Base-by-base conservation (phyloP, 768 basidiomycete genomes). In the Russula sp. region DNA sequence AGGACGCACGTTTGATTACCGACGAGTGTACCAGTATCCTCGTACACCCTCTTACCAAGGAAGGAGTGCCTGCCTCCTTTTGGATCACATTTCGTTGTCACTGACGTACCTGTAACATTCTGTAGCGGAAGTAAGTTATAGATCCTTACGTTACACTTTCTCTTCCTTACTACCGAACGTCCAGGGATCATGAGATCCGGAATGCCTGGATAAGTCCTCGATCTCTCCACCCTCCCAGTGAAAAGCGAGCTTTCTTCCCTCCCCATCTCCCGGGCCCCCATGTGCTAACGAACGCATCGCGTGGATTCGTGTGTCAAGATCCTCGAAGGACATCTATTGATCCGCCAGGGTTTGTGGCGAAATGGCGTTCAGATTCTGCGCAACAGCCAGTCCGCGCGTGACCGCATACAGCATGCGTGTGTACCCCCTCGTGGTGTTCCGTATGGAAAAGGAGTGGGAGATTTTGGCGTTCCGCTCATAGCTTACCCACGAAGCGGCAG, bases 181-280 rank as follows among this genome's bases (percentile, higher is more conserved):
- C 9, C 64, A 89, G 86, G 61, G 89, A 91, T 70, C 89, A 91
- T 66, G 83, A 87, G 68, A 63, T 74, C n/a, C 83, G 89, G 4
- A 78, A 74, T 27, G 84, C 88, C 1, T 91, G 89, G 89, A 80
- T 91, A 16, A 89, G 89, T 0, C 82, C 77, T 91, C 22, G 84
- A 90, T 69, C 78, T 89, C 7, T 76, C 80, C 10, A 72, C 66
- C 7, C 78, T 91, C 20, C 83, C 84, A 0, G 61, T 83, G n/a
- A 68, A 75, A 51, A 77, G 73, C 55, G 79, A 82, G 0, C 27
- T 27, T 27, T 3, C 27, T 27, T 3, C 27, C 27, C 27, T 27
- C 27, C 2, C 27, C 27, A 27, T 27, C 27, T 2, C 22, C 22
- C 22, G 22, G 22, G 22, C 27, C 27, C 2, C 27, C 27, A 27